Base-by-base conservation (phyloP, 352 stramenopile genomes). In the Phytopythium montanum region DNA sequence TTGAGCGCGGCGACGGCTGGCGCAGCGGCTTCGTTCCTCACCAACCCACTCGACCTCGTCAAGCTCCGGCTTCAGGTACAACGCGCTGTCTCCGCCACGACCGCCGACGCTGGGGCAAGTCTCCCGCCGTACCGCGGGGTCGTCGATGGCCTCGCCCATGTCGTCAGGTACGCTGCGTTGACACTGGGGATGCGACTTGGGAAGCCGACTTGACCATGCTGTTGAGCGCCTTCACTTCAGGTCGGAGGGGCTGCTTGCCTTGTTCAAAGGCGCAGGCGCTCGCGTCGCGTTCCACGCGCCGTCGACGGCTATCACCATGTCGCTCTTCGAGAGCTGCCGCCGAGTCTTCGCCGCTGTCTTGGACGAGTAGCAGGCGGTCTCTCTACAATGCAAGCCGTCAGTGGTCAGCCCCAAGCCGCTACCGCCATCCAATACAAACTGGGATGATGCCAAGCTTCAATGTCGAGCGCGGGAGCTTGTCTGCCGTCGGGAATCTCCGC, bases 291-390 rank as follows among this genome's bases (percentile, higher is more conserved):
- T 99, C 72, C 95, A 98, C 70, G 91, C 94, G 1, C 97, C 97
- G 36, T 96, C 91, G 10, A 99, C 93, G 4, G 97, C 95, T 41
- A 96, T 99, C 52, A 98, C 96, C 14, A 99, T 99, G 94, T 96
- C 94, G 26, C 79, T 94, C 8, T 99, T 98, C 58, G 97, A 99
- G 70, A 96, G 82, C 51, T 97, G 80, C 42, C 75, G 80, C 21
- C 76, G 64, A 3, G 71, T 86, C 13, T 90, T 85, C 54, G 72
- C 76, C 9, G 62, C 77, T 31, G 21, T 85, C 26, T 59, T 88
- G 8, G 65, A 79, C 34, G 58, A 53, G 18, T 79, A 72, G 29
- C 56, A 12, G 12, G 10, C 7, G 8, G 5, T 7, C 2, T 19
- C 2, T 2, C 50, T 33, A 7, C 21, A n/a, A 10, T 6, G 16